A percentile compares a stretch with the other conserved stretches of the same genome.
Conservation (phyloP, 2,329 filamentous ascomycete genomes). For the Bipolaris gigantea region DNA sequence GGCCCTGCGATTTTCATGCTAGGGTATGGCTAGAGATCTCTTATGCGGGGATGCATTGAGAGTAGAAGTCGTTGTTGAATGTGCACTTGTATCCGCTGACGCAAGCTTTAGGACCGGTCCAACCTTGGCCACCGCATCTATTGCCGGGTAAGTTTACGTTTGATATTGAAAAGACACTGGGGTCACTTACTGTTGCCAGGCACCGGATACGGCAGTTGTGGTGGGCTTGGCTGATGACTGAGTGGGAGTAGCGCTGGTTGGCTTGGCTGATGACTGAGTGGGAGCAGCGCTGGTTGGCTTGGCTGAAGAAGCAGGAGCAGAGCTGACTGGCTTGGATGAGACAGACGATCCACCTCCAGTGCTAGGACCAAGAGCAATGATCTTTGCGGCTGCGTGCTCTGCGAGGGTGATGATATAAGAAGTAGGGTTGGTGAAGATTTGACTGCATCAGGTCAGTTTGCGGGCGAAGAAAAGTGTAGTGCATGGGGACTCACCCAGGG, state of each 20-base stretch:
- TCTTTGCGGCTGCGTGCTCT: conserved; percentile 46
- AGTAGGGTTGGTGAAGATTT: conserved; percentile 44
- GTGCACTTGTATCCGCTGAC: conserved; percentile 18
- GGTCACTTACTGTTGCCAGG: conserved; percentile 7
- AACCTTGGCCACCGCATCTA: conserved; percentile 27
- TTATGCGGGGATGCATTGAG: conserved; percentile 11
- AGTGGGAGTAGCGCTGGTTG: not conserved
- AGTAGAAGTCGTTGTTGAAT: conserved; percentile 9
- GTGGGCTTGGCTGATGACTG: not conserved
- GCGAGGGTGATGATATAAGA: conserved; percentile 43
- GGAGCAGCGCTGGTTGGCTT: too few relatives aligned
- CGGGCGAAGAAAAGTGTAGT: not conserved
- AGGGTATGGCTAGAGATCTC: not conserved
- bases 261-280: too few relatives aligned
- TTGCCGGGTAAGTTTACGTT: conserved; percentile 1
- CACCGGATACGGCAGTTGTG: not conserved
- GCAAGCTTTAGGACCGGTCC: conserved; percentile 23
- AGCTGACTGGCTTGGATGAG: not conserved
- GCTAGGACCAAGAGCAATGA: conserved; percentile 30
- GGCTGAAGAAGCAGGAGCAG: too few relatives aligned
- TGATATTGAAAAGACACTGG: not conserved
- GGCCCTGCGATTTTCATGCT: not conserved
- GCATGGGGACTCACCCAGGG: conserved; percentile 39
- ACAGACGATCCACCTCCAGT: not conserved
- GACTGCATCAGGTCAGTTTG: conserved; percentile 25